Evolutionary conservation across 768 basidiomycete species (phyloP), one percentile per base, ranked within the genome.

Genomic region (Coprinopsis marcescibilis): DNA sequence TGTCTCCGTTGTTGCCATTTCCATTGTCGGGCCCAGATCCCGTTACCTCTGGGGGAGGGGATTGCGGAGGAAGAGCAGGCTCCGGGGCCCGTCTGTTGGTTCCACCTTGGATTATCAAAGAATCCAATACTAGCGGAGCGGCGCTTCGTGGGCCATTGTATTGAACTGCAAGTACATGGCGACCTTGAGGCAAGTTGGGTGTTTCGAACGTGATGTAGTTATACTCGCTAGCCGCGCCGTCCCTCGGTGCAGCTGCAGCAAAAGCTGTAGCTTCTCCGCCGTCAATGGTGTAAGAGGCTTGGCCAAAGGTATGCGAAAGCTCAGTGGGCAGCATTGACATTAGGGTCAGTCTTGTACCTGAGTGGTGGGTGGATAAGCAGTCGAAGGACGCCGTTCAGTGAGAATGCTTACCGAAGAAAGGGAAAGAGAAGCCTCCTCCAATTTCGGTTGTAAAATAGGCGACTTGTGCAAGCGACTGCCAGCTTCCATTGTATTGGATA

Each of bases 141-240:
- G 20, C 17, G 21, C 32, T 32, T 8, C 6, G 19, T 23, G 37
- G n/a, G 2, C 37, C 36, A 4, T 15, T 17, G 33, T 49, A 43
- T 8, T 32, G 42, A 23, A 49, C 34, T 15, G 6, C 20, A 23
- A 49, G 12, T 3, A 32, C 41, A 23, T 49, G 48, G 3, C 23
- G 29, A n/a, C 48, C 48, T 7, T 42, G 40, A 14, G 48, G 27
- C 13, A 49, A 24, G 6, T 20, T 11, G 6, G 40, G 23, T 14
- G 38, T 35, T 23, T 49, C 30, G 24, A 49, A 49, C n/a, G 43
- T 35, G 2, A 6, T 30, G 32, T 41, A 32, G 33, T 49, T 49
- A 17, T 43, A 49, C 3, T 42, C 48, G 3, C 30, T 34, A 17
- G 23, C 24, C n/a, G 33, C 34, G 10, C 32, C 48, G 14, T 30